Percentiles rank a stretch among this genome's conserved stretches.
Evolutionary conservation across 169 alveolate species (phyloP).

Genomic region (Pseudocohnilembus persalinus): DNA sequence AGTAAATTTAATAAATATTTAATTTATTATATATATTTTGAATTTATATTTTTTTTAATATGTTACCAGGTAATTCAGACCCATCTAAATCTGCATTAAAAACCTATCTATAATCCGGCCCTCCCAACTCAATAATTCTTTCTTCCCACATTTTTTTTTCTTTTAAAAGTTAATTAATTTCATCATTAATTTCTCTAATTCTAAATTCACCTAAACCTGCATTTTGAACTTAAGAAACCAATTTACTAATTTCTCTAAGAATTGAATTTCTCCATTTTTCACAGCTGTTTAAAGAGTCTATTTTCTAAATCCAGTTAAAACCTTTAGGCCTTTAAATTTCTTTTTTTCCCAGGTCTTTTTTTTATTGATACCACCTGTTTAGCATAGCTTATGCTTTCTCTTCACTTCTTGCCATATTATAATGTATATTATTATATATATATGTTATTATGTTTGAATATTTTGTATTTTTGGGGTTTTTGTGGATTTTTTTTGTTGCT

Average conservation of each 20-base stretch:
- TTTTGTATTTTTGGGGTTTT: too few relatives aligned
- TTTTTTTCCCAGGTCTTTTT: constrained; percentile 60
- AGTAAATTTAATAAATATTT: too few relatives aligned
- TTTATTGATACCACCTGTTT: constrained; percentile 77
- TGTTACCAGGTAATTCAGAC: constrained; percentile 54
- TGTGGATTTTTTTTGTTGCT: too few relatives aligned
- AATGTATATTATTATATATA: too few relatives aligned
- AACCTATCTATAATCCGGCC: constrained; percentile 83
- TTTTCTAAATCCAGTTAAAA: constrained; percentile 37
- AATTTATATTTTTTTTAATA: background rate
- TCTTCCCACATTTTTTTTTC: constrained; percentile 92
- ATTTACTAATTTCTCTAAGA: constrained; percentile 83
- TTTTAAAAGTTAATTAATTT: constrained; percentile 90
- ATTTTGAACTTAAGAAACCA: constrained; percentile 90
- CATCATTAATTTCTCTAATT: constrained; percentile 94
- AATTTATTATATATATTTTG: too few relatives aligned
- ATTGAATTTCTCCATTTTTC: constrained; percentile 57
- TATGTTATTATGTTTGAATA: too few relatives aligned
- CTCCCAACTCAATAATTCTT: constrained; percentile 90
- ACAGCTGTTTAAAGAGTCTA: constrained; percentile 52
- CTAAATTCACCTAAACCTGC: constrained; percentile 92
- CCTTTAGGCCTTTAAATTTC: constrained; percentile 57
- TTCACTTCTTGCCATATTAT: constrained; percentile 68
- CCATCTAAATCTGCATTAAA: constrained; percentile 70
- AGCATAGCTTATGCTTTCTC: constrained; percentile 83